Base-by-base conservation (phyloP, 768 basidiomycete genomes). In the Tricholoma furcatifolium region DNA sequence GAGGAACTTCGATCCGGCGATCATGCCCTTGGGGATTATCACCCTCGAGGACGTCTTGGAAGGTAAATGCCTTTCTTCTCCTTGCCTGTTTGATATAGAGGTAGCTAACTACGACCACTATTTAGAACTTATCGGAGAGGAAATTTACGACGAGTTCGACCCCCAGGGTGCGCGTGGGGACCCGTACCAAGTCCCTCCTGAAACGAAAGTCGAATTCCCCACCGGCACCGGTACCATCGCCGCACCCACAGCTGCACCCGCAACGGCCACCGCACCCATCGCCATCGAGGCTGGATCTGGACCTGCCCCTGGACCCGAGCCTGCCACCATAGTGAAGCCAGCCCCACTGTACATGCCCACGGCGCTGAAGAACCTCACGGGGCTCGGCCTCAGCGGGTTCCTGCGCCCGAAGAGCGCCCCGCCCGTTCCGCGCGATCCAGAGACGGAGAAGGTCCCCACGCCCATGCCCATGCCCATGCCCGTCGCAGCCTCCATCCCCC, bases 1-100 rank as follows among this genome's bases (percentile, higher is more conserved):
- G n/a, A n/a, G n/a, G n/a, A n/a, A n/a, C n/a, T n/a, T n/a, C n/a
- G n/a, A n/a, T n/a, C n/a, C n/a, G n/a, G n/a, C n/a, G n/a, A n/a
- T n/a, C n/a, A n/a, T n/a, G n/a, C n/a, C n/a, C n/a, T n/a, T n/a
- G n/a, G n/a, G n/a, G n/a, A n/a, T n/a, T 61, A 94, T 96, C 55
- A 96, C 93, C 0, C 78, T 96, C 2, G 93, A 96, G 69, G 93
- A 96, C 58, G 90, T 96, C 8, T 75, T 96, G 9, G 93, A 96
- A 81, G 89, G 89, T 87, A 47, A 18, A 63, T 61, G 36, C 17
- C 27, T 11, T 24, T 51, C 27, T 17, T 18, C 43, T 4, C 3
- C 17, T 36, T 5, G 31, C 2, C 10, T 2, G 6, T 4, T 31
- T 24, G n/a, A 41, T 15, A 18, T 12, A 18, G 39, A n/a, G n/a